Percentiles rank a stretch among this genome's conserved stretches.
phyloP scores from a whole-genome alignment of 2,329 filamentous ascomycete genomes.

The Alternaria infectoria region DNA sequence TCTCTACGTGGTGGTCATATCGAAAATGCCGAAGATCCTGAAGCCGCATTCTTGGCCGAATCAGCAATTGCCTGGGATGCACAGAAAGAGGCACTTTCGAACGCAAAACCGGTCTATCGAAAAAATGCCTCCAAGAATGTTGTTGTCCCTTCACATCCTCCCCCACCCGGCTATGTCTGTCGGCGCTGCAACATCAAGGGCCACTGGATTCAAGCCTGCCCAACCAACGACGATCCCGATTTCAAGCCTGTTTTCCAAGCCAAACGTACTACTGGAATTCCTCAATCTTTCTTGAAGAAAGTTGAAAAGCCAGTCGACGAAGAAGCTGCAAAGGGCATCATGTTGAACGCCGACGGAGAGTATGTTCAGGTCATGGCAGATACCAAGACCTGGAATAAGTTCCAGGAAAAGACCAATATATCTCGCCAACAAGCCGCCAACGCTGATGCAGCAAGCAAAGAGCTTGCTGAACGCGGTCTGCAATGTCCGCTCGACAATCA shows the following conservation, averaged over 20 bases:
- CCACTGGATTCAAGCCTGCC: conserved; percentile 99
- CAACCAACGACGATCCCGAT: conserved; percentile 96
- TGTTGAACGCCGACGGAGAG: conserved; percentile 97
- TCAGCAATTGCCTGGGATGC: conserved; percentile 92
- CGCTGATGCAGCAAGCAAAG: conserved; percentile 78
- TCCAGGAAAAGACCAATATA: conserved; percentile 91
- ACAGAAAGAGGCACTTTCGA: conserved; percentile 91
- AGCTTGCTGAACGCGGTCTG: conserved; percentile 84
- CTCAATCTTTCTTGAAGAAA: conserved; percentile 91
- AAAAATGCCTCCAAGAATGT: conserved; percentile 62
- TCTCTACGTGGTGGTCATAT: too few species aligned
- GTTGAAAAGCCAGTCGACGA: conserved; percentile 90
- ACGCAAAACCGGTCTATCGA: conserved; percentile 57
- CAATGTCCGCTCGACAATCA: conserved; percentile 97
- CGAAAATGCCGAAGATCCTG: conserved; percentile 72
- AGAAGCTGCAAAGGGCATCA: conserved; percentile 85
- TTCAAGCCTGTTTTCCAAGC: conserved; percentile 93
- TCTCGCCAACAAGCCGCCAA: conserved; percentile 82
- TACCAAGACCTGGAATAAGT: conserved; percentile 94
- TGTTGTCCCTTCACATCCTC: conserved; percentile 89
- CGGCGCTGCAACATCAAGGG: conserved; percentile 96
- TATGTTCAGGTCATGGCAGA: conserved; percentile 97
- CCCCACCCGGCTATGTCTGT: conserved; percentile 92
- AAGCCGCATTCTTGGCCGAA: conserved; percentile 88
- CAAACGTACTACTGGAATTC: conserved; percentile 96